Evolutionary conservation across 129 eudicot genomes (phyloP).

Genomic region (Helichrysum umbraculigerum): DNA sequence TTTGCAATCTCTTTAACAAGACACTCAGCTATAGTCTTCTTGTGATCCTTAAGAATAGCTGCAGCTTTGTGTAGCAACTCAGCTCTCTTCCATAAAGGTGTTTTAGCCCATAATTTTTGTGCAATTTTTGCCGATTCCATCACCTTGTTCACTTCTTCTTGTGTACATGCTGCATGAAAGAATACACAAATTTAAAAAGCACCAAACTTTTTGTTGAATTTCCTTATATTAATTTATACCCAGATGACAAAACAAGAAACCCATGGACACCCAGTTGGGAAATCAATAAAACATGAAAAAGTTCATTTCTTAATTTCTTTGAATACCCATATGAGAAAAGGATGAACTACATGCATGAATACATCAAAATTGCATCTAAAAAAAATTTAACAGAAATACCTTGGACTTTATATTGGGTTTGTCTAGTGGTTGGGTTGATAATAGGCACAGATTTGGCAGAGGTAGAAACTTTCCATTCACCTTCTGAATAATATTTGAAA

Average conservation of each 20-base stretch:
- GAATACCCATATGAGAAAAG: conserved; percentile 4
- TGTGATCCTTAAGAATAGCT: conserved; percentile 92
- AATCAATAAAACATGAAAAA: background rate
- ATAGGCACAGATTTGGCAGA: conserved; percentile 85
- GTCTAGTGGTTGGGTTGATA: conserved; percentile 85
- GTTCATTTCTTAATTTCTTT: background rate
- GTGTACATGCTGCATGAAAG: conserved; percentile 75
- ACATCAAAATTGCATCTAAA: background rate
- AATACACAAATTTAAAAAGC: conserved; percentile 6
- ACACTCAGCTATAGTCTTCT: conserved; percentile 84
- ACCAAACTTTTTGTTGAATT: background rate
- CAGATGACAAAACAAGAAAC: conserved; percentile 3
- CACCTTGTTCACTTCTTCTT: conserved; percentile 95
- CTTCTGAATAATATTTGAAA: conserved; percentile 79
- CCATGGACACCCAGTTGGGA: conserved; percentile 5
- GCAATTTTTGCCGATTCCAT: conserved; percentile 89
- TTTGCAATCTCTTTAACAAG: conserved; percentile 93
- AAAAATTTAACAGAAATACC: conserved; percentile 39
- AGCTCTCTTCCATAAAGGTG: conserved; percentile 97
- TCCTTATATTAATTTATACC: conserved; percentile 15
- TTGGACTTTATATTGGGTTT: conserved; percentile 82
- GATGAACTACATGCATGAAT: background rate
- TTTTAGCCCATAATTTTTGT: conserved; percentile 92
- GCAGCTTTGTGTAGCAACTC: conserved; percentile 97
- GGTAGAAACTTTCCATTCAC: conserved; percentile 86